Evolutionary conservation across 495 filamentous ascomycete species (phyloP).

Genomic region (Aspergillus homomorphus): DNA sequence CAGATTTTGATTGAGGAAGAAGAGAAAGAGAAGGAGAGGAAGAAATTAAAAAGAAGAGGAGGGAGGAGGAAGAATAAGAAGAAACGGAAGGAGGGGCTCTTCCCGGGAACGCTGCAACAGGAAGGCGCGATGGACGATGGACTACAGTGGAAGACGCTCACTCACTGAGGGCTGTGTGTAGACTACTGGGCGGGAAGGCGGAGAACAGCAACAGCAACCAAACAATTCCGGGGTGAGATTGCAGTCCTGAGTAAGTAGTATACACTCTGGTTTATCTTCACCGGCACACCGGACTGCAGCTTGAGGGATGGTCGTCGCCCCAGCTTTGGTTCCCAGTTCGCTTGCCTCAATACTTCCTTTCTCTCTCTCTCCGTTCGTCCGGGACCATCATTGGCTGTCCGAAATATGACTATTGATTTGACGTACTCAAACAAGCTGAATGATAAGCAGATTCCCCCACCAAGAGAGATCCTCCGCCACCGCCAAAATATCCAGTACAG

Average conservation of each 20-base stretch:
- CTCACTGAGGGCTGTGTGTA: no score
- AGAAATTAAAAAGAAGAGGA: slow-evolving; percentile 6
- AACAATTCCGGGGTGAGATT: neutral
- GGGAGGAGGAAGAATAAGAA: slow-evolving; percentile 1
- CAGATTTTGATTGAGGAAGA: neutral
- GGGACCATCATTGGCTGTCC: neutral
- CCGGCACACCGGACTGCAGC: slow-evolving; percentile 24
- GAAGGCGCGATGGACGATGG: no score
- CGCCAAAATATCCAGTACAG: neutral
- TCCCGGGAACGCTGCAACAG: slow-evolving; percentile 6
- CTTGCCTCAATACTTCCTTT: slow-evolving; percentile 4
- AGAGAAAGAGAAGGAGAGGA: slow-evolving; percentile 4
- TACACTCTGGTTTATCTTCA: slow-evolving; percentile 5
- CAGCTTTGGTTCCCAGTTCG: neutral
- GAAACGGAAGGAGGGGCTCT: neutral
- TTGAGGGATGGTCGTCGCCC: slow-evolving; percentile 7
- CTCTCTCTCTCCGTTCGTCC: slow-evolving; percentile 7
- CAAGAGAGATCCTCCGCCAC: neutral
- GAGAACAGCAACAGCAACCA: neutral
- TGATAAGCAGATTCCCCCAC: neutral
- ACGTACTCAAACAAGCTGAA: neutral
- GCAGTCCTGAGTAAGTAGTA: no score
- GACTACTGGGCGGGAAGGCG: neutral
- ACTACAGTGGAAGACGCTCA: no score
- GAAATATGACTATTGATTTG: neutral